phyloP scores from a whole-genome alignment of 495 filamentous ascomycete genomes.

The Tetracladium marchalianum region DNA sequence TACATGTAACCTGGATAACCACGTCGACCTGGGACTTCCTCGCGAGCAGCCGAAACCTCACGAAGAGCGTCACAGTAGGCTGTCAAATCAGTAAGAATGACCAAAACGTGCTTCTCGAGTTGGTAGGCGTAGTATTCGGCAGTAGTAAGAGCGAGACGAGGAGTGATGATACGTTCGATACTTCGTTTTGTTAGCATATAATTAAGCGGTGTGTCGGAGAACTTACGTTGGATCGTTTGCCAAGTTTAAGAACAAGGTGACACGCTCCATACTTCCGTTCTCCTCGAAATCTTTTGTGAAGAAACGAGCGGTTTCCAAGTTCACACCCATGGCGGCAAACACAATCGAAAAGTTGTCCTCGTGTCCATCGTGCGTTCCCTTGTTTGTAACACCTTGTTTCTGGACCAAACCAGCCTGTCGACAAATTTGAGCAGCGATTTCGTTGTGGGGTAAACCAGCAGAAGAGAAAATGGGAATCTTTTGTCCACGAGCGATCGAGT shows the following conservation, averaged over 20 bases:
- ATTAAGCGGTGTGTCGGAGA: neutral
- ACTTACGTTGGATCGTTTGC: slow-evolving; percentile 96
- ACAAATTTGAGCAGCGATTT: slow-evolving; percentile 97
- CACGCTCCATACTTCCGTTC: slow-evolving; percentile 96
- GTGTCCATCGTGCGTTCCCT: slow-evolving; percentile 92
- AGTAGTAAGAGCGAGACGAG: slow-evolving; percentile 94
- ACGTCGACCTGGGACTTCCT: slow-evolving; percentile 99
- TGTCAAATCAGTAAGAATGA: slow-evolving; percentile 96
- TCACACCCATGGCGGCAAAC: slow-evolving; percentile 99
- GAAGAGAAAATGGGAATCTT: slow-evolving; percentile 99
- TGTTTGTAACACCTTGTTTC: slow-evolving; percentile 64
- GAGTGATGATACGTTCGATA: slow-evolving; percentile 99
- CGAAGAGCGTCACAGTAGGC: slow-evolving; percentile 98
- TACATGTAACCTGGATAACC: slow-evolving; percentile 99
- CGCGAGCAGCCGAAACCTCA: slow-evolving; percentile 93
- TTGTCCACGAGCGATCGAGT: slow-evolving; percentile 98
- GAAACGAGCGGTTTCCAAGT: slow-evolving; percentile 97
- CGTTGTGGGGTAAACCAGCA: slow-evolving; percentile 95
- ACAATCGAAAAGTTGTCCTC: slow-evolving; percentile 99
- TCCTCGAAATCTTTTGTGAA: slow-evolving; percentile 99
- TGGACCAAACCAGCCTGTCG: slow-evolving; percentile 89
- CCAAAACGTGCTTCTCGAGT: slow-evolving; percentile 97
- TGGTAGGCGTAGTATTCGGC: slow-evolving; percentile 99
- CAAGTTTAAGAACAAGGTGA: slow-evolving; percentile 95
- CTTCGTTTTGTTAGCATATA: slow-evolving; percentile 34